Percentiles rank a stretch among this genome's conserved stretches.
Evolutionary conservation across 1,139 yeast genomes (phyloP).

Genomic region (Meyerozyma athensensis): DNA sequence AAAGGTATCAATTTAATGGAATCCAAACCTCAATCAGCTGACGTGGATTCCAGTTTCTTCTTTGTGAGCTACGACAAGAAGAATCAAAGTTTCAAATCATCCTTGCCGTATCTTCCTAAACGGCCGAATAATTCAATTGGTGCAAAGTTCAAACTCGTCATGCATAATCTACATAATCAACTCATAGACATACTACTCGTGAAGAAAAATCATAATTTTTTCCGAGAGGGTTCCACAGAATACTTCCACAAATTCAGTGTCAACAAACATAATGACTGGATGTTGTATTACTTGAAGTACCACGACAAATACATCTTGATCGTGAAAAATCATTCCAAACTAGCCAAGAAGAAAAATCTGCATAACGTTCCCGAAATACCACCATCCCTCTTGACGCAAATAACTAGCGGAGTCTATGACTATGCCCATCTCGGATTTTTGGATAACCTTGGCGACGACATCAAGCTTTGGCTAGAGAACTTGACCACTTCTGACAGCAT

Average conservation of each 20-base stretch:
- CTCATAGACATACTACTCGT: slow-evolving; percentile 29
- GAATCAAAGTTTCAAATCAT: slow-evolving; percentile 27
- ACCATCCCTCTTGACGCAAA: slow-evolving; percentile 12
- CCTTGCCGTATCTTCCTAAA: slow-evolving; percentile 35
- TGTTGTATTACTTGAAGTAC: slow-evolving; percentile 36
- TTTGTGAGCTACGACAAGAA: slow-evolving; percentile 29
- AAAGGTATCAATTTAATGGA: slow-evolving; percentile 11
- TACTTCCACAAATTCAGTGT: slow-evolving; percentile 42
- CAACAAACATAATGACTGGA: slow-evolving; percentile 39
- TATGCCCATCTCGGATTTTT: slow-evolving; percentile 34
- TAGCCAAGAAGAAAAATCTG: slow-evolving; percentile 8
- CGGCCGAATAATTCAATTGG: slow-evolving; percentile 10
- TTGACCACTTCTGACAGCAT: slow-evolving; percentile 7
- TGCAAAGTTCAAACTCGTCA: slow-evolving; percentile 22
- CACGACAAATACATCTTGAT: slow-evolving; percentile 30
- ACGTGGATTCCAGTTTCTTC: slow-evolving; percentile 34
- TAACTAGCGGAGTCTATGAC: slow-evolving; percentile 22
- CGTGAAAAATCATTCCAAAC: slow-evolving; percentile 27
- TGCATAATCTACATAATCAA: slow-evolving; percentile 39
- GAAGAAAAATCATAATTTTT: slow-evolving; percentile 22
- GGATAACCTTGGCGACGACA: slow-evolving; percentile 43
- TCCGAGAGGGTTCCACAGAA: slow-evolving; percentile 23
- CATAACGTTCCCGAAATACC: slow-evolving; percentile 1
- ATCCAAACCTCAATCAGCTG: slow-evolving; percentile 9
- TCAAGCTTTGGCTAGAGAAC: slow-evolving; percentile 37